phyloP scores from a whole-genome alignment of 2,329 filamentous ascomycete species.

The Colletotrichum tropicicola region DNA sequence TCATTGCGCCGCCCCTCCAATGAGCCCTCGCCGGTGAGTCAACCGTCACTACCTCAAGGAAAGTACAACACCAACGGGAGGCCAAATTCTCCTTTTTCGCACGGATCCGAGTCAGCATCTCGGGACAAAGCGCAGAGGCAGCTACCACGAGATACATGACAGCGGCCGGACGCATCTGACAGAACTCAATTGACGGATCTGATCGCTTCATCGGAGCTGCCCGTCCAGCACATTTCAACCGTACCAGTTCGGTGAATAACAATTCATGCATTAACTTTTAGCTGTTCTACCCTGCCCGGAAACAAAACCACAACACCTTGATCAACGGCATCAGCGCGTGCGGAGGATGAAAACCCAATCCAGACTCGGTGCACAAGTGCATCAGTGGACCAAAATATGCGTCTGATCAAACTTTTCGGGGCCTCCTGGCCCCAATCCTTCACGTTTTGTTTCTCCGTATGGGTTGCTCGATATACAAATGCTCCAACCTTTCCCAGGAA shows the following conservation, averaged over 20 bases:
- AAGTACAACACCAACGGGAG: background rate
- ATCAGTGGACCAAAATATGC: background rate
- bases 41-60: background rate
- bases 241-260: no score
- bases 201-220: background rate
- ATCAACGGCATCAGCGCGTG: background rate
- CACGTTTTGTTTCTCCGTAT: slow-evolving; percentile 20
- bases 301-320: background rate
- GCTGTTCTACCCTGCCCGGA: background rate
- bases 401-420: background rate
- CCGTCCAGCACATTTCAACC: background rate
- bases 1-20: background rate
- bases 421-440: background rate
- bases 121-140: background rate
- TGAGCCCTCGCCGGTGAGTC: background rate
- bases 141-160: background rate
- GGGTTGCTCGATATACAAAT: slow-evolving; percentile 27
- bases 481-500: slow-evolving; percentile 12
- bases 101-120: background rate
- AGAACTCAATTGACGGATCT: background rate
- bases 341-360: background rate
- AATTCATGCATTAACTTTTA: slow-evolving; percentile 13
- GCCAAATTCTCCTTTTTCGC: background rate
- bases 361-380: background rate
- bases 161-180: background rate